phyloP scores from a whole-genome alignment of 768 basidiomycete genomes.

The Pulveroboletus sp. region DNA sequence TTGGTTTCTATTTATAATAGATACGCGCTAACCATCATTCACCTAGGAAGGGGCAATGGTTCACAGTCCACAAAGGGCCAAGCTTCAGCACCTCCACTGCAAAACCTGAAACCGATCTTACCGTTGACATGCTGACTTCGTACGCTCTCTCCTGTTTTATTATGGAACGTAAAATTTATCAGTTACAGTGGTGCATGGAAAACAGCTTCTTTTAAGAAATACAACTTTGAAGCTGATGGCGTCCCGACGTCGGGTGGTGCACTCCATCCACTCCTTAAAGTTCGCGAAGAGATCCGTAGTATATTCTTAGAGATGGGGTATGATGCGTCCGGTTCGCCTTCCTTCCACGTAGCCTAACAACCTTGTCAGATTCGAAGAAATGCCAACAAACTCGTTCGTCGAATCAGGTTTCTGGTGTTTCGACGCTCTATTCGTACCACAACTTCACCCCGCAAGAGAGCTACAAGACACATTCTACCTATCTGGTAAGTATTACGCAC shows the following conservation, averaged over 20 bases:
- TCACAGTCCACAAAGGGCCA: conserved; percentile 80
- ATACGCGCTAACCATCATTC: conserved; percentile 1
- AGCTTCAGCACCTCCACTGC: conserved; percentile 88
- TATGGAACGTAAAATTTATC: conserved; percentile 2
- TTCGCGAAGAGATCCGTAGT: conserved; percentile 94
- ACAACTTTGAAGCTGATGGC: conserved; percentile 98
- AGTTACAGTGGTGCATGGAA: conserved; percentile 86
- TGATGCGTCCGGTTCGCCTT: conserved; percentile 18
- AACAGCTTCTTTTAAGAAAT: conserved; percentile 90
- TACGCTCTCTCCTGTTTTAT: conserved; percentile 35
- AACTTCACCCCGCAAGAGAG: conserved; percentile 98
- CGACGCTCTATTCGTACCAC: conserved; percentile 96
- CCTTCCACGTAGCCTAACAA: not conserved
- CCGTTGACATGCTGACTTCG: conserved; percentile 93
- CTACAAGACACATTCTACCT: conserved; percentile 98
- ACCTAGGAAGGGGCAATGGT: conserved; percentile 92
- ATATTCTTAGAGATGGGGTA: conserved; percentile 99
- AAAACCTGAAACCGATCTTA: conserved; percentile 95
- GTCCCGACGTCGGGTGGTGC: conserved; percentile 87
- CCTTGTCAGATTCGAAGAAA: conserved; percentile 83
- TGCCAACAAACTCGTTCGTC: conserved; percentile 95
- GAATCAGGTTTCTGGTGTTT: conserved; percentile 99
- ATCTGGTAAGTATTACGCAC: conserved; percentile 55
- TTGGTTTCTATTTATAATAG: not conserved
- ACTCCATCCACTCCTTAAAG: conserved; percentile 94